Evolutionary conservation across 495 filamentous ascomycete species (phyloP).

Genomic region (Bacidia rubella): DNA sequence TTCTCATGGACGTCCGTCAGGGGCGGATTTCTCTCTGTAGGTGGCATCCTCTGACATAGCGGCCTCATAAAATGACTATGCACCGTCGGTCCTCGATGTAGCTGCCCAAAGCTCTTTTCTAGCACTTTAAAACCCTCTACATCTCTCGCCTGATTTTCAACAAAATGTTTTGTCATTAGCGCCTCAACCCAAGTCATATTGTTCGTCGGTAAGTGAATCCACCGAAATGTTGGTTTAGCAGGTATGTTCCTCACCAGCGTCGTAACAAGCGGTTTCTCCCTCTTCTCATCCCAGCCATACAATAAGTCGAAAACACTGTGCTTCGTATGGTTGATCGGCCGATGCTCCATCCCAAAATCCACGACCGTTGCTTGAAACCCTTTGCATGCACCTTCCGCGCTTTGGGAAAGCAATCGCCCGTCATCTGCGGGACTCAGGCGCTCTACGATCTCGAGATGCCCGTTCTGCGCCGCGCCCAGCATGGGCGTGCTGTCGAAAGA

Average conservation of each 20-base stretch:
- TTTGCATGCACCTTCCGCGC: conserved; percentile 42
- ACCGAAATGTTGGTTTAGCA: conserved; percentile 43
- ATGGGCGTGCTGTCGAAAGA: conserved; percentile 50
- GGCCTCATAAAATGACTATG: conserved; percentile 59
- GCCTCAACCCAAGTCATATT: conserved; percentile 49
- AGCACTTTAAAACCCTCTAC: conserved; percentile 55
- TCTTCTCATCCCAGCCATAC: conserved; percentile 43
- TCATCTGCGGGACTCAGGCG: conserved; percentile 43
- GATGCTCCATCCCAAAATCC: conserved; percentile 54
- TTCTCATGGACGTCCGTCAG: background rate
- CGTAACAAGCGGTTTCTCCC: conserved; percentile 37
- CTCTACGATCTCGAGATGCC: conserved; percentile 41
- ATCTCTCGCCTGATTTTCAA: conserved; percentile 51
- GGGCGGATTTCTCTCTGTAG: conserved; percentile 24
- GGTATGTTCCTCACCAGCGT: conserved; percentile 40
- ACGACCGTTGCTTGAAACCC: conserved; percentile 55
- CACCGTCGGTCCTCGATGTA: conserved; percentile 45
- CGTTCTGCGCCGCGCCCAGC: conserved; percentile 45
- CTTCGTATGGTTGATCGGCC: conserved; percentile 43
- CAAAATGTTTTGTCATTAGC: conserved; percentile 50
- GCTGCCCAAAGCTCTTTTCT: conserved; percentile 50
- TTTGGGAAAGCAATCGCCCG: conserved; percentile 35
- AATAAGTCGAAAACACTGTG: conserved; percentile 45
- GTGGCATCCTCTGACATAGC: conserved; percentile 42
- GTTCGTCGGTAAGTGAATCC: conserved; percentile 59